A percentile compares a stretch with the other conserved stretches of the same genome.
phyloP scores from a whole-genome alignment of 345 rosid genomes.

The Eucalyptus sp. region DNA sequence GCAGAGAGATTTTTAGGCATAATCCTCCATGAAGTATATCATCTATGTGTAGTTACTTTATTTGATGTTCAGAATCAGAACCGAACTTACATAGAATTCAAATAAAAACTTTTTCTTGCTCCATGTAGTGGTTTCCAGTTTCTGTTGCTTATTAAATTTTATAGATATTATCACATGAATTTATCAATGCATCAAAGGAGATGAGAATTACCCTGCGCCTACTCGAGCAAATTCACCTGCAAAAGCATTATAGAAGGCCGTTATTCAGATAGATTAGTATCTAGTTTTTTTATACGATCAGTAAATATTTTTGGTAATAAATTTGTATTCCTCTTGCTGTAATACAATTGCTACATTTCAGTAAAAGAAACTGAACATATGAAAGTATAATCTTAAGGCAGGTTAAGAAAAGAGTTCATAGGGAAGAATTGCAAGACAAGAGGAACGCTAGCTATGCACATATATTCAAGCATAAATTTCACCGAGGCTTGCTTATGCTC shows the following conservation, averaged over 20 bases:
- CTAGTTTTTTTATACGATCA: background rate
- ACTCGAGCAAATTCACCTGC: slow-evolving; percentile 86
- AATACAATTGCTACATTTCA: background rate
- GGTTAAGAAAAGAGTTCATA: background rate
- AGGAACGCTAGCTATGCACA: background rate
- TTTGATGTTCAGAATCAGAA: background rate
- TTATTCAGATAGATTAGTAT: background rate
- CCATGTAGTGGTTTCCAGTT: background rate
- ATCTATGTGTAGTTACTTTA: background rate
- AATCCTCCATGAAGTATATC: background rate
- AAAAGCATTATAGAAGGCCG: background rate
- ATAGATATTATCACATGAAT: background rate
- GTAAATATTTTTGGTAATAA: background rate
- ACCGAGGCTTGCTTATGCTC: background rate
- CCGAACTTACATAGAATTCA: background rate
- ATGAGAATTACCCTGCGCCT: slow-evolving; percentile 71
- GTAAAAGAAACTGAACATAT: background rate
- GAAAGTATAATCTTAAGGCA: background rate
- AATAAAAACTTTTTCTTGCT: background rate
- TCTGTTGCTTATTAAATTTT: background rate
- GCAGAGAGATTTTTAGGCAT: background rate
- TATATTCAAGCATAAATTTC: background rate
- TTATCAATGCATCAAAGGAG: background rate
- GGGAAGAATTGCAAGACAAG: background rate
- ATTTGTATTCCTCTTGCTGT: background rate